Base-by-base conservation (phyloP, 108 stramenopile genomes). In the Cyclotella sp. region DNA sequence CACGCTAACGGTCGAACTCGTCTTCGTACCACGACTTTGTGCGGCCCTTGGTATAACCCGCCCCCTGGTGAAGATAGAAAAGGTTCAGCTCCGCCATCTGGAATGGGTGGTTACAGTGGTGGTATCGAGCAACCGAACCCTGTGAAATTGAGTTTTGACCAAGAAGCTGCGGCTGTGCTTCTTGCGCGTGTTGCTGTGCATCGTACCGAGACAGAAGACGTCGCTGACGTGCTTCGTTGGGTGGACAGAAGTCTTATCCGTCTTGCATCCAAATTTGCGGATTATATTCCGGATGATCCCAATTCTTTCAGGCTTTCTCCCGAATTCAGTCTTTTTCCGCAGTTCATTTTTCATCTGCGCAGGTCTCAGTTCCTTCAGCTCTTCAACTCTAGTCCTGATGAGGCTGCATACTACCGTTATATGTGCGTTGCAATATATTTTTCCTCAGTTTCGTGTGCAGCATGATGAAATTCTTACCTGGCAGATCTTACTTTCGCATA, bases 361-460 rank as follows among this genome's bases (percentile, higher is more conserved):
- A 84, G 98, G 52, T 97, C 96, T 14, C 95, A 96, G 74, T 98
- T 98, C 75, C 81, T 98, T 77, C 97, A 99, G 75, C 81, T 97
- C 24, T 99, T 99, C 89, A 99, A 99, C 85, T 93, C 90, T 39
- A 95, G 93, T 76, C 99, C 98, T 9, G 99, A 99, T 77, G 99
- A 99, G 79, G 93, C 95, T 10, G 91, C 95, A 19, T 98, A 98
- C 85, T 98, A 99, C 76, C 92, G 98, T 34, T 95, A 95, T 77
- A 89, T 96, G 34, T 34, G 34, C 2, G 34, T 34, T 34, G 4
- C 6, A 34, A 6, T 34, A n/a, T n/a, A n/a, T 34, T 34, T 34
- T 34, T 34, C 6, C 34, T 34, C 34, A 5, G 2, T 34, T 34
- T 6, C 6, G 34, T 34, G 34, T 34, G 6, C 34, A 34, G 6